Percentiles rank a stretch among this genome's conserved stretches.
Evolutionary conservation across 129 eudicot genomes (phyloP).

Genomic region (Dittrichia graveolens): DNA sequence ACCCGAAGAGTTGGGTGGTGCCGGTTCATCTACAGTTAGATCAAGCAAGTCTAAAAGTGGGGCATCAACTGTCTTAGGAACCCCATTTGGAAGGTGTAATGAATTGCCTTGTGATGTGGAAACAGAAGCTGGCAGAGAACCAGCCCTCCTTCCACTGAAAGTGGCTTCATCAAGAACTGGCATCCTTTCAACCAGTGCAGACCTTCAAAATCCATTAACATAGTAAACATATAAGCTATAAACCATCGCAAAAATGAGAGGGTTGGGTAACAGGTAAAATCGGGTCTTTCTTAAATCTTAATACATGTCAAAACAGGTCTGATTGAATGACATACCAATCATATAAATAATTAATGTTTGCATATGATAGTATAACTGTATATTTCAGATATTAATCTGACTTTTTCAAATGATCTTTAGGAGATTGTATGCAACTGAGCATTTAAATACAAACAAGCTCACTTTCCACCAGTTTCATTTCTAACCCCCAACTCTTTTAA

Average conservation of each 20-base stretch:
- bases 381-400: no score
- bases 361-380: no score
- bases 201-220: slow-evolving; percentile 49
- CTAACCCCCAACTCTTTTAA: no score
- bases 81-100: slow-evolving; percentile 75
- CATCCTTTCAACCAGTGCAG: slow-evolving; percentile 85
- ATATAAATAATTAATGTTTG: no score
- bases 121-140: slow-evolving; percentile 65
- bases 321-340: no score
- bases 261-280: no score
- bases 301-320: no score
- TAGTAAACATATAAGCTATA: slow-evolving; percentile 17
- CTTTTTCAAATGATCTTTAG: no score
- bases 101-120: slow-evolving; percentile 62
- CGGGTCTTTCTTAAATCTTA: no score
- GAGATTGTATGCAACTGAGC: no score
- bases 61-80: slow-evolving; percentile 59
- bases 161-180: slow-evolving; percentile 97
- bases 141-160: slow-evolving; percentile 76
- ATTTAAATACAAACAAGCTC: no score
- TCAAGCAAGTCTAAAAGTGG: slow-evolving; percentile 94
- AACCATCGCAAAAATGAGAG: slow-evolving; percentile 4
- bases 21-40: slow-evolving; percentile 71
- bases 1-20: slow-evolving; percentile 79
- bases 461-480: no score